Evolutionary conservation across 192 early-diverging fungal species (phyloP).

Genomic region (Coemansia erecta): DNA sequence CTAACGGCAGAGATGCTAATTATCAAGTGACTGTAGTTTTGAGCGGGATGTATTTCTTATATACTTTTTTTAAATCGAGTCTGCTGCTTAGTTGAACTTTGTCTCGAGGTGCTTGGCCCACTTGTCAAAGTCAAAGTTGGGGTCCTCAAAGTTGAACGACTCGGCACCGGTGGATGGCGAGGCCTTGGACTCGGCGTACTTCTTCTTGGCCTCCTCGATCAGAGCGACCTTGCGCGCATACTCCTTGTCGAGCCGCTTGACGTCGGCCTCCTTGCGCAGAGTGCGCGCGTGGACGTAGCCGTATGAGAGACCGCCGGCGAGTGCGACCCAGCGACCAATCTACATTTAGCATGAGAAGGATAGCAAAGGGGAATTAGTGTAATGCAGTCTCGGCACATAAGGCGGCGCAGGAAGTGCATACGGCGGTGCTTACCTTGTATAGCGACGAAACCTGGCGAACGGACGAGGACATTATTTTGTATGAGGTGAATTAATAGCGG

Average conservation of each 20-base stretch:
- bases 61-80: neutral
- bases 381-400: neutral
- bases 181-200: conserved; percentile 43
- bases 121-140: conserved; percentile 50
- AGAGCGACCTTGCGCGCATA: conserved; percentile 48
- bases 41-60: neutral
- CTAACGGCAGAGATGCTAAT: conserved; percentile 22
- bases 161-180: conserved; percentile 7
- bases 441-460: conserved; percentile 55
- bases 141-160: conserved; percentile 43
- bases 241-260: conserved; percentile 34
- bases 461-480: conserved; percentile 20
- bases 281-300: conserved; percentile 39
- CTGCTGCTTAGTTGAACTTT: conserved; percentile 17
- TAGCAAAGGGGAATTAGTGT: neutral
- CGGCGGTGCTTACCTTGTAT: conserved; percentile 38
- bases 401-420: neutral
- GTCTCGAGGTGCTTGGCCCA: conserved; percentile 46
- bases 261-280: conserved; percentile 32
- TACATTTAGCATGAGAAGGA: conserved; percentile 6
- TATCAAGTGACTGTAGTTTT: conserved; percentile 3
- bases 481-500: no score
- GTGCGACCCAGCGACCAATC: conserved; percentile 51
- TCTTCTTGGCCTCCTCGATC: conserved; percentile 53
- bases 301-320: conserved; percentile 48